Evolutionary conservation across 164 flowering plant species (phyloP).

Genomic region (Piper betle): DNA sequence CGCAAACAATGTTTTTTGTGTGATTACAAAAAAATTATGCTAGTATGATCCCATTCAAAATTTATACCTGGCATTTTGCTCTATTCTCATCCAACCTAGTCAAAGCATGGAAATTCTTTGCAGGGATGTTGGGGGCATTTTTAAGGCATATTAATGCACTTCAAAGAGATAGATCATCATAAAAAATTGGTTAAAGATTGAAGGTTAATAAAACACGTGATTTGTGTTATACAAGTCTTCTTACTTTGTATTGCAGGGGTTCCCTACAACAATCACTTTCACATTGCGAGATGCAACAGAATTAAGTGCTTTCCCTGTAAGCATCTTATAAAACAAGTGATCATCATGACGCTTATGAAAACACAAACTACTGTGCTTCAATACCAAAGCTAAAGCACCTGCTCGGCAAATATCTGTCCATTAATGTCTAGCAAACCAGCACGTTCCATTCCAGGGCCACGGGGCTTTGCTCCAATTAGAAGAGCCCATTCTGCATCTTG

Average conservation of each 20-base stretch:
- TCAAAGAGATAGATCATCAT: slow-evolving; percentile 10
- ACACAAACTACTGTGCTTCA: neutral
- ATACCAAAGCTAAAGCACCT: slow-evolving; percentile 30
- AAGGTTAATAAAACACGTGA: neutral
- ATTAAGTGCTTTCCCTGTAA: slow-evolving; percentile 74
- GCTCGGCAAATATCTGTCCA: slow-evolving; percentile 87
- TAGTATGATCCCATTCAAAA: neutral
- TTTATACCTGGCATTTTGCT: slow-evolving; percentile 89
- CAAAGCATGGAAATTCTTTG: slow-evolving; percentile 91
- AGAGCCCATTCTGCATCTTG: slow-evolving; percentile 93
- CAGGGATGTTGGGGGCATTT: slow-evolving; percentile 89
- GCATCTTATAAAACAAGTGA: neutral
- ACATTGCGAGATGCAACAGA: slow-evolving; percentile 87
- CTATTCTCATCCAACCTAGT: slow-evolving; percentile 94
- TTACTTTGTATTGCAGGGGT: slow-evolving; percentile 97
- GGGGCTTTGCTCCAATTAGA: slow-evolving; percentile 94
- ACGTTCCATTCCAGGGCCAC: slow-evolving; percentile 99
- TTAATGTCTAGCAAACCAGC: slow-evolving; percentile 81
- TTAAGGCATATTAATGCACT: slow-evolving; percentile 90
- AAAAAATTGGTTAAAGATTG: neutral
- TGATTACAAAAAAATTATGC: neutral
- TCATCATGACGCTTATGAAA: neutral
- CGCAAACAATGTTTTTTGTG: slow-evolving; percentile 11
- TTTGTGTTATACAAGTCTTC: slow-evolving; percentile 4
- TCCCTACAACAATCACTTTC: slow-evolving; percentile 88